Percentiles rank a stretch among this genome's conserved stretches.
phyloP scores from a whole-genome alignment of 257 asterid genomes.

The Penstemon barbatus region DNA sequence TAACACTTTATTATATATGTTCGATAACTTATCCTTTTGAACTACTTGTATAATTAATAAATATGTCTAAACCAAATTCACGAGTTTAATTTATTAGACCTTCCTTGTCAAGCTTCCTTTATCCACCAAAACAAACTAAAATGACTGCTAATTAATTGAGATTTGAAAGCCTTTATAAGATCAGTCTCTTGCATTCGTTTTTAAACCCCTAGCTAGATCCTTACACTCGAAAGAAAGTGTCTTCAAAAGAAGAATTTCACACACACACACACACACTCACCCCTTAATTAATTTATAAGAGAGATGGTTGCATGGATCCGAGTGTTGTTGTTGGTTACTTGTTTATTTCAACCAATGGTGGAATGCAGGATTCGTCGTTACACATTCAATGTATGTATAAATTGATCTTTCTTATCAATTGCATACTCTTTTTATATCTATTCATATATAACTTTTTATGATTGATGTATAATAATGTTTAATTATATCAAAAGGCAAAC shows the following conservation, averaged over 20 bases:
- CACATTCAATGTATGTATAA: slow-evolving; percentile 51
- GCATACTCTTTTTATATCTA: background rate
- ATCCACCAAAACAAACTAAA: slow-evolving; percentile 35
- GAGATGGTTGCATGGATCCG: slow-evolving; percentile 40
- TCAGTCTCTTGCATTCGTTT: too few relatives aligned
- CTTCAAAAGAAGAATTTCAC: background rate
- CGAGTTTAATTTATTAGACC: slow-evolving; percentile 17
- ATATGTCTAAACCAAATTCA: slow-evolving; percentile 12
- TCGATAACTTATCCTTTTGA: slow-evolving; percentile 18
- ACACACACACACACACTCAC: background rate
- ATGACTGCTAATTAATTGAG: background rate
- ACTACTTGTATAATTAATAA: slow-evolving; percentile 19
- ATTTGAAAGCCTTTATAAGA: too few relatives aligned
- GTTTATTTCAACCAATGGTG: slow-evolving; percentile 36
- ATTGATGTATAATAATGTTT: too few relatives aligned
- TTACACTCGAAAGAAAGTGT: background rate
- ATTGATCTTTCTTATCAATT: background rate
- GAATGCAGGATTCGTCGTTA: slow-evolving; percentile 42
- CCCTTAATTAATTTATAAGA: too few relatives aligned
- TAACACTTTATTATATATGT: background rate
- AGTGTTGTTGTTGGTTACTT: slow-evolving; percentile 28
- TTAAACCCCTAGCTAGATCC: too few relatives aligned
- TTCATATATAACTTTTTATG: too few relatives aligned
- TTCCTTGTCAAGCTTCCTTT: slow-evolving; percentile 22
- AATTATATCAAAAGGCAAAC: too few relatives aligned